Percentiles rank a stretch among this genome's conserved stretches.
Conservation (phyloP, 768 basidiomycete genomes). For the Mycena kentingensis region DNA sequence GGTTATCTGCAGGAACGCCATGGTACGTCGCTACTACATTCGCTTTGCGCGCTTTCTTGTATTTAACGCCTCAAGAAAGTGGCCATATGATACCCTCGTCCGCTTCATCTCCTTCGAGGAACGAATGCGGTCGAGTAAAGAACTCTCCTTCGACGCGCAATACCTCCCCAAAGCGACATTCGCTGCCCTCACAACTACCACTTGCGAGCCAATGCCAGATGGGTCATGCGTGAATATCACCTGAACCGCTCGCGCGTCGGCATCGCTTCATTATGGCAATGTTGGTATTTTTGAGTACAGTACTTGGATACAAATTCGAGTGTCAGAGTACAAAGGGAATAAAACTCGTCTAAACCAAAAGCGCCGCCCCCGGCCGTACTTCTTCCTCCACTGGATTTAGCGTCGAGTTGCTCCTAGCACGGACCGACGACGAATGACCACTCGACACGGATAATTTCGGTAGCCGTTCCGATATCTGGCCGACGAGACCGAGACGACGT, state of each 20-base stretch:
- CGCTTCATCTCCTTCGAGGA: no score
- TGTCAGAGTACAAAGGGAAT: neutral
- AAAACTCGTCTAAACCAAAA: no score
- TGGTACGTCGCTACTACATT: neutral
- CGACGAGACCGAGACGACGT: conserved; percentile 7
- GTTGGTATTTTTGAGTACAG: neutral
- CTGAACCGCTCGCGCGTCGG: no score
- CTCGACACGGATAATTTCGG: conserved; percentile 16
- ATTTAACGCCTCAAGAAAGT: neutral
- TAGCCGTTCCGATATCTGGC: conserved; percentile 17
- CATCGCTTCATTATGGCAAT: no score
- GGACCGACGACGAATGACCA: conserved; percentile 3
- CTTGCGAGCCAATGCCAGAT: no score
- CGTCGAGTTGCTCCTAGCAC: conserved; percentile 9
- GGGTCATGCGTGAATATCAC: neutral
- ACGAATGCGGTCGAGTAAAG: no score
- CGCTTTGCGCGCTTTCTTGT: neutral
- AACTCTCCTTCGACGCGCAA: no score
- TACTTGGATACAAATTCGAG: neutral
- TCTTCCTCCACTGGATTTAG: conserved; percentile 3
- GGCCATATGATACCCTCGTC: no score
- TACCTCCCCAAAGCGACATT: no score
- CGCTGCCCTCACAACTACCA: no score
- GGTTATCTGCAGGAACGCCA: neutral
- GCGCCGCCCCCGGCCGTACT: no score